These are phyloP conservation scores for Thermochaetoides thermophila DNA, from an alignment of 495 filamentous ascomycete species.

Conservation along the genomic window DNA sequence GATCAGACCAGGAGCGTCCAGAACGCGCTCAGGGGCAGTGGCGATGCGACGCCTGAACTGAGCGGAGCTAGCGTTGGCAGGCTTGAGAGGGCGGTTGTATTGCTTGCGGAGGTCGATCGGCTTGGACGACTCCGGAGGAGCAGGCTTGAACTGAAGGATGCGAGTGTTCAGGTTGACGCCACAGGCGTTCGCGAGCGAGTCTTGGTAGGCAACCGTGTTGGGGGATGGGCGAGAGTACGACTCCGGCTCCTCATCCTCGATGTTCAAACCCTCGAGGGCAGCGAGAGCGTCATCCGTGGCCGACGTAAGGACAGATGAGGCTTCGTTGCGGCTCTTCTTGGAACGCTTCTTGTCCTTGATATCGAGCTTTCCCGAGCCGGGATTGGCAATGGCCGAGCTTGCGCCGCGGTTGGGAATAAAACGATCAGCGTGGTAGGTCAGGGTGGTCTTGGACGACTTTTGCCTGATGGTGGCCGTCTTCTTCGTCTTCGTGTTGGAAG, in stretches of 20 bases:
- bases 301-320: slow-evolving; percentile 46
- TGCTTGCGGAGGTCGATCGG: slow-evolving; percentile 94
- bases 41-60: slow-evolving; percentile 83
- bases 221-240: slow-evolving; percentile 68
- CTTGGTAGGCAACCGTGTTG: slow-evolving; percentile 80
- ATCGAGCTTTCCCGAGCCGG: slow-evolving; percentile 66
- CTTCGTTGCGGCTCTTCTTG: slow-evolving; percentile 49
- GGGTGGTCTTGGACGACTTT: slow-evolving; percentile 62
- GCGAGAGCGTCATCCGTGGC: slow-evolving; percentile 63
- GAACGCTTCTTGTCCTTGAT: slow-evolving; percentile 48
- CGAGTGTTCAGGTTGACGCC: slow-evolving; percentile 85
- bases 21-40: slow-evolving; percentile 87
- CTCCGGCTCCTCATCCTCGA: slow-evolving; percentile 37
- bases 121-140: slow-evolving; percentile 89
- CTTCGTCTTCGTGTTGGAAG: slow-evolving; percentile 50
- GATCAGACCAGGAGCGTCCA: slow-evolving; percentile 91
- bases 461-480: slow-evolving; percentile 42
- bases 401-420: slow-evolving; percentile 90
- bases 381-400: slow-evolving; percentile 73
- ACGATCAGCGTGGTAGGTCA: slow-evolving; percentile 76
- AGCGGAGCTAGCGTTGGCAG: slow-evolving; percentile 52
- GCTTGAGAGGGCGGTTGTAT: slow-evolving; percentile 91
- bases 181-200: slow-evolving; percentile 80
- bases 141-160: slow-evolving; percentile 97
- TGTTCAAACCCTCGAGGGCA: slow-evolving; percentile 61